Base-by-base conservation (phyloP, 2,329 filamentous ascomycete genomes). In the Xylaria sp. region DNA sequence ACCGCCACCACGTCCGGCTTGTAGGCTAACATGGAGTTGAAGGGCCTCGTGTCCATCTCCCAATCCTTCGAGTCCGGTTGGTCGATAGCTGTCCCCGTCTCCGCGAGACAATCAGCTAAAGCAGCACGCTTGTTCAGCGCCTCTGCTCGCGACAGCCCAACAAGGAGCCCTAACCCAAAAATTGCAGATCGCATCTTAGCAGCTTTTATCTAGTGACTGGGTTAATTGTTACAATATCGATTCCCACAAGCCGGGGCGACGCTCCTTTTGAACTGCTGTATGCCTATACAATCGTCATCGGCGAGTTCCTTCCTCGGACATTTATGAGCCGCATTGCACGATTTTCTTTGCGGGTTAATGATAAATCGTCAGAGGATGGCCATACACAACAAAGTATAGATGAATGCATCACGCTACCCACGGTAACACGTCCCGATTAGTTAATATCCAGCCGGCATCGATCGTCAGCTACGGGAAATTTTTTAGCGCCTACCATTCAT, bases 1-100 rank as follows among this genome's bases (percentile, higher is more conserved):
- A 82, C 76, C 0, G 83, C 82, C 50, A 86, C 81, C 13, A 81
- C 81, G 9, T 78, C 78, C 0, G 84, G 84, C 20, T 68, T 76
- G 60, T 75, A 79, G 18, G 69, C 54, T 23, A 79, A 34, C 44
- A 78, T 71, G 31, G 74, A 66, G 66, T 80, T 80, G 67, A 76
- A 79, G 7, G 77, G 73, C 5, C 72, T 74, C 25, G 71, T 70
- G 31, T 79, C 76, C 41, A 68, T 65, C 20, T 73, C 71, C 72
- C 77, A 79, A 58, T 78, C 77, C n/a, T 73, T 72, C 1, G 76
- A 77, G 57, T 77, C 74, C 20, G 71, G 50, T 34, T 69, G 58
- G 51, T 79, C 77, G 39, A 76, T 65, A 12, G 68, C 59, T 9
- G 76, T 76, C 13, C 68, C 66, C 31, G 74, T 66, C 9, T 72